Percentiles rank a stretch among this genome's conserved stretches.
phyloP scores from a whole-genome alignment of 2,329 filamentous ascomycete species.

The Diplocarpon rosae region DNA sequence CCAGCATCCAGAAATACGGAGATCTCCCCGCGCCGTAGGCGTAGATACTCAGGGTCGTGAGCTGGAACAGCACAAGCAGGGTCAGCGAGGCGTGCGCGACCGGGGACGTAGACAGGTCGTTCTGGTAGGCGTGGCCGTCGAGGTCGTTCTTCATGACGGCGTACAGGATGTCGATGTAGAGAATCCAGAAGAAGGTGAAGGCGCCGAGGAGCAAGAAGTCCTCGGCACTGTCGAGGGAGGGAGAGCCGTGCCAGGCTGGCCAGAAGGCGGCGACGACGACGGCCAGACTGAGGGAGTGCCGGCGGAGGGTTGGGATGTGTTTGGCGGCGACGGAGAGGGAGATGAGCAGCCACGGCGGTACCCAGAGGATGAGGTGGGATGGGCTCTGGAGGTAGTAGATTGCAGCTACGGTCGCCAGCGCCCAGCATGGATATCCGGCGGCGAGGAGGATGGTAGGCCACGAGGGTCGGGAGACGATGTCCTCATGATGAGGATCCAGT shows the following conservation, averaged over 20 bases:
- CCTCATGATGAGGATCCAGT: background rate
- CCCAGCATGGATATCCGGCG: background rate
- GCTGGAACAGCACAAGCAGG: background rate
- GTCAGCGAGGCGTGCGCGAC: background rate
- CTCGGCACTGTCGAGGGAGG: background rate
- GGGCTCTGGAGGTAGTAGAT: background rate
- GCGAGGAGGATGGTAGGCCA: background rate
- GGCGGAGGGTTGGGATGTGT: background rate
- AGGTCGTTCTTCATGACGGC: background rate
- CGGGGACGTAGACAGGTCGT: background rate
- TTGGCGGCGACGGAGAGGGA: background rate
- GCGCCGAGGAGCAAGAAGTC: background rate
- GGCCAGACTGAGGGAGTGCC: background rate
- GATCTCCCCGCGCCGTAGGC: background rate
- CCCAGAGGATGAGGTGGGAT: background rate
- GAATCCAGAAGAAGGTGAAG: slow-evolving; percentile 2
- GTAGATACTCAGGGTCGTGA: slow-evolving; percentile 1
- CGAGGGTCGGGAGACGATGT: background rate
- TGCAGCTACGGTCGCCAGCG: background rate
- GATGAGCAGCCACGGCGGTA: background rate
- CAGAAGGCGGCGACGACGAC: background rate
- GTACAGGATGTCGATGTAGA: background rate
- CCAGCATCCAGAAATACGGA: slow-evolving; percentile 1
- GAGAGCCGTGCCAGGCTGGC: background rate
- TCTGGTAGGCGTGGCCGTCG: background rate